Base-by-base conservation (phyloP, 768 basidiomycete genomes). In the Calocera viscosa region DNA sequence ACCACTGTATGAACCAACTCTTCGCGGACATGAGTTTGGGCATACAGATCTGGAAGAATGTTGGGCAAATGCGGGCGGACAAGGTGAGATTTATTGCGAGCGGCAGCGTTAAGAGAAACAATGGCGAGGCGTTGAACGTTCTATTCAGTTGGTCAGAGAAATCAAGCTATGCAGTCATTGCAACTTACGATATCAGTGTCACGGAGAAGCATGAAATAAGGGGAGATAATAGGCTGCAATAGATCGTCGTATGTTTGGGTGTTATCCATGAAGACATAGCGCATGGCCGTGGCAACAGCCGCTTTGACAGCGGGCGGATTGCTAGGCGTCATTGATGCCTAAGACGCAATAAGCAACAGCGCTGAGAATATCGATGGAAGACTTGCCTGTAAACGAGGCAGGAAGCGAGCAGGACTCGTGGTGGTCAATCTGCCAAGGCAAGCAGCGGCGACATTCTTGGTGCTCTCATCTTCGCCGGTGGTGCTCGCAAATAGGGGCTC, bases 401-500 rank as follows among this genome's bases (percentile, higher is more conserved):
- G 81, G 75, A 95, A 99, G 71, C 86, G 86, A 0, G 87, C 85
- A 2, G 96, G 94, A 67, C 94, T 89, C 0, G 91, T 90, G 0
- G 90, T 91, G 0, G 94, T 94, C 33, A 99, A 81, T 76, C 97
- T 96, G 35, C 96, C 96, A 19, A 99, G 82, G 74, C 94, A 97
- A 1, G 95, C 94, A 53, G 96, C 94, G 28, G 94, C 92, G 39
- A 97, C 91, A 73, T 96, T 97, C 64, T 94, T 81, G 0, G 91
- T 89, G 8, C 89, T 89, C 76, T 97, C 95, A 69, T 95, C 95
- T 17, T 89, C 83, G 69, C 86, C 88, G 68, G 91, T 88, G 12
- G 92, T 93, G 74, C 93, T 89, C 72, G 90, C 85, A 74, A 98
- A 95, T 16, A 99, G 82, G 2, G 95, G 94, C 1, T 81, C 81